Evolutionary conservation across 1,139 yeast genomes (phyloP), one percentile per base, ranked within the genome.

Genomic region (Candida smagusa): DNA sequence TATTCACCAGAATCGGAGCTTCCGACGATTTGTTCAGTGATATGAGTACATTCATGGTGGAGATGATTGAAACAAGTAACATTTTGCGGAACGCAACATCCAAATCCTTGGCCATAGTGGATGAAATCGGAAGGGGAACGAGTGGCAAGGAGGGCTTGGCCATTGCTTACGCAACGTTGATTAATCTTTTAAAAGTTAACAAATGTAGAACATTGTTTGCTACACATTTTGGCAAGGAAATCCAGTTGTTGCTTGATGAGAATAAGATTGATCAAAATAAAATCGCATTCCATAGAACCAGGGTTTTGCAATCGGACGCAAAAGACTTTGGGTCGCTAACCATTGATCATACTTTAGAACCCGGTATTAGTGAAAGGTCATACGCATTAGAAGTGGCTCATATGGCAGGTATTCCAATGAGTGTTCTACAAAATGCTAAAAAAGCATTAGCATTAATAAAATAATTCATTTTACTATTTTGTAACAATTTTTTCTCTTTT

Each of bases 121-220:
- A 92, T 61, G 98, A 92, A 52, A 82, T 92, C n/a, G 98, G 98
- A 0, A 70, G 98, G 43, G 98, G 98, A 0, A 92, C 98, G 0
- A 85, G 96, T 44, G 84, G 90, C 0, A 69, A 71, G 38, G 98
- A 92, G 61, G 97, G 98, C 1, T 68, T 88, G 7, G 86, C 97
- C 0, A 81, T 92, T 40, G 97, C 98, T 0, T 89, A 74, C 63
- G 94, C 96, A 0, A 76, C 95, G 0, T 62, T 92, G 34, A 58
- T 75, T 28, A 77, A 82, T 51, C 60, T 92, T 36, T 52, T 78
- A 9, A 58, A 64, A 7, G 61, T 58, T 2, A 86, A 83, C 49
- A 70, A 76, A 48, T 83, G 96, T 48, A 72, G 95, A 16, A 77
- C 94, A 0, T 64, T 92, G 11, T 92, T 92, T 67, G 97, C 98